Evolutionary conservation across 495 filamentous ascomycete genomes (phyloP), one percentile per base, ranked within the genome.

Genomic region (Beverwykella pulmonaria): DNA sequence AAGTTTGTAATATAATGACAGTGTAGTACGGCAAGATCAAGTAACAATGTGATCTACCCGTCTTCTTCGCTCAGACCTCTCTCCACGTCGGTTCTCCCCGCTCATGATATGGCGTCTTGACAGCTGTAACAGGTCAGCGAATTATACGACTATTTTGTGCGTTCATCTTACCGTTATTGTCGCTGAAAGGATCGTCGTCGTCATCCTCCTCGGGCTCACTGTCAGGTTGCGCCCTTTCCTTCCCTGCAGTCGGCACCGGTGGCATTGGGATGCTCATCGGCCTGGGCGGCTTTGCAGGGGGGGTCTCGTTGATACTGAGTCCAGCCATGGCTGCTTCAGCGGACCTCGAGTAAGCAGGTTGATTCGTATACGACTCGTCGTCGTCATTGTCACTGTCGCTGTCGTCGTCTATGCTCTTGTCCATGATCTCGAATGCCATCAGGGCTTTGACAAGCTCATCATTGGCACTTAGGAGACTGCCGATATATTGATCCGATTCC

Each of bases 381-480:
- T 75, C 23, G 86, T 75, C 55, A 72, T 75, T 64, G 53, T 98
- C 95, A 54, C 92, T 96, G 74, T 99, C 95, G 70, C 92, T 96
- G 76, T 99, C 94, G 53, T 96, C 92, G 65, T 97, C 93, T 62
- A 97, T 88, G 65, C 94, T 96, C 68, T 94, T 92, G 74, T 99
- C 93, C 25, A 96, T 82, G 54, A 95, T 90, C 76, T 97, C 94
- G 73, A 91, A 99, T 0, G 92, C 89, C 86, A 94, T 96, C 60
- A 99, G 80, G 1, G 93, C 93, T n/a, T 86, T 88, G 48, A 97
- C 89, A 19, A 99, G 73, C 68, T 81, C 79, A 54, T 81, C 79
- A 65, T 81, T 81, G 25, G 79, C 79, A 54, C 73, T 79, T 29
- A 81, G 70, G 8, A 81, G 72, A 66, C 79, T 77, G 15, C 79